Conservation (phyloP, 2,329 filamentous ascomycete genomes). For the Botrytis cinerea region DNA sequence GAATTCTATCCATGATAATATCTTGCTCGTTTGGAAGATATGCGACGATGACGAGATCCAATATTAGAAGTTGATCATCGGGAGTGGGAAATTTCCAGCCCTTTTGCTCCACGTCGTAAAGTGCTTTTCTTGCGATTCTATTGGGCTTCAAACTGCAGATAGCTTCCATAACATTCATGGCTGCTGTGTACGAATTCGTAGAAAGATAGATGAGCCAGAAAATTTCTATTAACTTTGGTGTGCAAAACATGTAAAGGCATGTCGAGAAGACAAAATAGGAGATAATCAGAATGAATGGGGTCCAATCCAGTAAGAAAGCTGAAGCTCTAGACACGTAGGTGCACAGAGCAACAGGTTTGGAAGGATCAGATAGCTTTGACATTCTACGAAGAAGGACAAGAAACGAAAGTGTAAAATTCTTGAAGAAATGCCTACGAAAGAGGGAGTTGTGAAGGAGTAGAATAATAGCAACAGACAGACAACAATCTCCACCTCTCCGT, state of each 20-base stretch:
- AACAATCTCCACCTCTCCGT: not conserved
- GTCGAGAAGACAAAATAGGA: slow-evolving; percentile 48
- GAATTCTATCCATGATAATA: slow-evolving; percentile 50
- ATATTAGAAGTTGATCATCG: slow-evolving; percentile 45
- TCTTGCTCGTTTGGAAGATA: slow-evolving; percentile 54
- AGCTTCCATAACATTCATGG: slow-evolving; percentile 46
- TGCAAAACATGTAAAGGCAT: slow-evolving; percentile 46
- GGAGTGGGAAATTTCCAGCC: slow-evolving; percentile 47
- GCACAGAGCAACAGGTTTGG: not conserved
- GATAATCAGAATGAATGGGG: slow-evolving; percentile 45
- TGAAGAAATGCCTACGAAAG: not conserved
- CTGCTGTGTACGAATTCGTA: slow-evolving; percentile 49
- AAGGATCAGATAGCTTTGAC: not conserved
- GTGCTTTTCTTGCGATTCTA: slow-evolving; percentile 43
- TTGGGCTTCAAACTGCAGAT: slow-evolving; percentile 45
- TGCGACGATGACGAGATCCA: slow-evolving; percentile 52
- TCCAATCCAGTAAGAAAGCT: slow-evolving; percentile 42
- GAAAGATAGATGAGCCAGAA: slow-evolving; percentile 50
- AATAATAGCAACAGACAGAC: not conserved
- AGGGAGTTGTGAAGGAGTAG: not conserved
- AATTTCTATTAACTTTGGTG: slow-evolving; percentile 42
- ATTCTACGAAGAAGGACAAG: not conserved
- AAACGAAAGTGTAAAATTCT: not conserved
- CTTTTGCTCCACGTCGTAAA: slow-evolving; percentile 44
- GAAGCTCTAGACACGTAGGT: slow-evolving; percentile 15